Conservation (phyloP, 305 asterid species). For the Rubia balearica region DNA sequence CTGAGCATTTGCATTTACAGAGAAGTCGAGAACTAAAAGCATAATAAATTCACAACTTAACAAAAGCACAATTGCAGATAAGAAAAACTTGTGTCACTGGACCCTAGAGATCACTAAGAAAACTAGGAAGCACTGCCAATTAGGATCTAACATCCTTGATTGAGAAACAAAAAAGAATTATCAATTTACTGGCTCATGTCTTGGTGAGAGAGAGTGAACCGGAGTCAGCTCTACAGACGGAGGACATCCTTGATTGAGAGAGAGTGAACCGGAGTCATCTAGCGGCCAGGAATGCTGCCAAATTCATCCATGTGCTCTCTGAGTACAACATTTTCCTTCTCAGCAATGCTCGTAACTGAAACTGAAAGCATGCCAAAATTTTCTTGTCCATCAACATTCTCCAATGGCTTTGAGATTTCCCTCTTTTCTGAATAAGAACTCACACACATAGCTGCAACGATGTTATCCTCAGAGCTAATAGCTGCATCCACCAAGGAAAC, state of each 20-base stretch:
- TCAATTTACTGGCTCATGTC: no score
- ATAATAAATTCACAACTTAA: no score
- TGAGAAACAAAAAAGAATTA: neutral
- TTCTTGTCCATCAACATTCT: neutral
- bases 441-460: constrained; percentile 20
- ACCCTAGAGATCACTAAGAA: neutral
- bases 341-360: neutral
- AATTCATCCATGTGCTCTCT: neutral
- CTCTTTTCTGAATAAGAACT: constrained; percentile 12
- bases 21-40: neutral
- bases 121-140: neutral
- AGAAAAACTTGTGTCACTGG: neutral
- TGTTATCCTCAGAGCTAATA: constrained; percentile 19
- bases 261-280: no score
- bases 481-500: constrained; percentile 6
- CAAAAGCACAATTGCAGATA: no score
- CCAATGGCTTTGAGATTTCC: constrained; percentile 11
- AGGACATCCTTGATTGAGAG: no score
- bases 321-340: constrained; percentile 2
- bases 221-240: neutral
- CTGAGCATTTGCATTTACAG: neutral
- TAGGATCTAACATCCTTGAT: neutral
- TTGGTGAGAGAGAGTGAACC: neutral
- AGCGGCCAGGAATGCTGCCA: neutral
- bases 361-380: neutral